These are phyloP conservation scores for Microascus cirrosus DNA, from an alignment of 2,329 filamentous ascomycete species.

Conservation along the genomic window DNA sequence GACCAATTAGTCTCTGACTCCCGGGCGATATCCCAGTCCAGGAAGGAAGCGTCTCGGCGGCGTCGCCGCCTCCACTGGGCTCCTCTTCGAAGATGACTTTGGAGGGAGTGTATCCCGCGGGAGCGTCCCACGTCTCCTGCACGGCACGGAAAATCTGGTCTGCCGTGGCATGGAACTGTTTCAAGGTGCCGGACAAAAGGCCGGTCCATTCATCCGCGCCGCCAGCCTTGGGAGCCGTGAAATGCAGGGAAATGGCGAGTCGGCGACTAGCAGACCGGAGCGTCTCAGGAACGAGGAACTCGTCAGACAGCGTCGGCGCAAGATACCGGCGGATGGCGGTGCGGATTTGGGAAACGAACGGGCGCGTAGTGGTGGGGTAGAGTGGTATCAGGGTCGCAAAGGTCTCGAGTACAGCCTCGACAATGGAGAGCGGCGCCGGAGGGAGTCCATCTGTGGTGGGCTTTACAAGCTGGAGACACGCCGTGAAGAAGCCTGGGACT, in stretches of 20 bases:
- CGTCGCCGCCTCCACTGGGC: conserved; percentile 32
- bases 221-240: conserved; percentile 71
- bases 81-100: conserved; percentile 32
- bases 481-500: conserved; percentile 60
- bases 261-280: conserved; percentile 49
- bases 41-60: conserved; percentile 39
- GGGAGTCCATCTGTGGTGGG: conserved; percentile 14
- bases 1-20: conserved; percentile 52
- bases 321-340: conserved; percentile 48
- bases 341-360: conserved; percentile 59
- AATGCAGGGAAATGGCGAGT: conserved; percentile 61
- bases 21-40: conserved; percentile 74
- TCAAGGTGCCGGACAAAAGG: conserved; percentile 49
- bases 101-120: conserved; percentile 34
- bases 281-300: conserved; percentile 32
- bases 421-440: conserved; percentile 31
- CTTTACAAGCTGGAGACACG: conserved; percentile 58
- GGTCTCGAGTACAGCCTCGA: conserved; percentile 60
- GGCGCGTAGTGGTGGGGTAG: conserved; percentile 74
- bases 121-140: conserved; percentile 70
- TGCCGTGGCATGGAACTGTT: conserved; percentile 57
- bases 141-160: conserved; percentile 71
- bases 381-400: conserved; percentile 64
- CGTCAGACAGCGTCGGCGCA: conserved; percentile 49
- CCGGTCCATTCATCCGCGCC: conserved; percentile 70